Base-by-base conservation (phyloP, 345 rosid species). In the Camelina hispida region DNA sequence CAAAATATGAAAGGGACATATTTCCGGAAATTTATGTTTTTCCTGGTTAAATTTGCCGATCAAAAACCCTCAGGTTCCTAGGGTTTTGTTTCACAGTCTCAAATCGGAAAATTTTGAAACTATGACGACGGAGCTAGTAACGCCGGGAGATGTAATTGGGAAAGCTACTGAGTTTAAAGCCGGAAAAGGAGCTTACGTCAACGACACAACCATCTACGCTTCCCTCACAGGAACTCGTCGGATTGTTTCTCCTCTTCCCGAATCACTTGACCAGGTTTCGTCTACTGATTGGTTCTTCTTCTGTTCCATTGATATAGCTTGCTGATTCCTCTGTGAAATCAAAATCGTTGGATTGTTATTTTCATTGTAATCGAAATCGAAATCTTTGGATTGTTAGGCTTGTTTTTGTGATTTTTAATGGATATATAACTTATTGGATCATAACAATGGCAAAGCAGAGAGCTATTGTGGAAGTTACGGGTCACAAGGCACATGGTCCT, bases 111-210 rank as follows among this genome's bases (percentile, higher is more conserved):
- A 3, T 25, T 63, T 63, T n/a, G 9, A 6, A 63, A 63, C 10
- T 0, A 63, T 63, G 68, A 63, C 68, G 80, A 53, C 56, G 76
- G 85, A 77, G 83, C 22, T 82, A 79, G 97, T 90, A 64, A 89
- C 97, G 20, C 98, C 99, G 1, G 97, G 99, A 67, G 97, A 92
- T 28, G 78, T 84, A 2, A 67, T 95, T 62, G 97, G 99, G 0
- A 86, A 75, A 62, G 82, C 83, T 15, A 65, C 77, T 0, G 87
- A 89, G 20, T 59, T 95, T 42, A 92, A 80, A 78, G 80, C 97
- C 11, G 97, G 99, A 8, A 88, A 84, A 61, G 97, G 99, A 18
- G 85, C 99, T 3, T 90, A 92, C 73, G 68, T 80, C 30, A 83
- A 80, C 70, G 89, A 83, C 54, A 68, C 80, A 60, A 79, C 89